Percentiles rank a stretch among this genome's conserved stretches.
phyloP scores from a whole-genome alignment of 306 rosid species.

The Alnus rubra region DNA sequence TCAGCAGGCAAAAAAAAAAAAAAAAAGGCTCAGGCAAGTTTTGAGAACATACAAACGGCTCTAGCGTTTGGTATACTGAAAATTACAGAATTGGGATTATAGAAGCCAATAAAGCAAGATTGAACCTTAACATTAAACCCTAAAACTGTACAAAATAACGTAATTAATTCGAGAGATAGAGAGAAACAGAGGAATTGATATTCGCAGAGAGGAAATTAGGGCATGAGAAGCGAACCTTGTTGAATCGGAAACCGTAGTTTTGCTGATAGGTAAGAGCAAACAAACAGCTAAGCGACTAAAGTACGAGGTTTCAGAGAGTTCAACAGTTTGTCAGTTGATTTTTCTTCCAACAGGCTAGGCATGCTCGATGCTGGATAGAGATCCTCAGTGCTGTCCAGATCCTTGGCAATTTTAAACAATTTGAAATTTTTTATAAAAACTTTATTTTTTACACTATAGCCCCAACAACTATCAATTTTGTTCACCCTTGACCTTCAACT shows the following conservation, averaged over 20 bases:
- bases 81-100: background rate
- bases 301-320: too few species aligned
- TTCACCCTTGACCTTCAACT: too few species aligned
- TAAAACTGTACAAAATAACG: background rate
- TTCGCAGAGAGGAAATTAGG: background rate
- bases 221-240: background rate
- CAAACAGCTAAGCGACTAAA: background rate
- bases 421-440: too few species aligned
- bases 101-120: background rate
- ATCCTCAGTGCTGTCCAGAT: too few species aligned
- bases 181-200: background rate
- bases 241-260: background rate
- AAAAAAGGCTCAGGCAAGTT: background rate
- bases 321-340: too few species aligned
- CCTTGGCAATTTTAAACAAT: too few species aligned
- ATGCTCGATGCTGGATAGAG: too few species aligned
- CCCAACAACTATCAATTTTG: too few species aligned
- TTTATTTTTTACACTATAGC: too few species aligned
- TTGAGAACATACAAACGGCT: background rate
- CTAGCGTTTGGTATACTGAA: background rate
- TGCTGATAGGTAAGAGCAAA: background rate
- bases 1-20: background rate
- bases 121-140: background rate
- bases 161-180: background rate
- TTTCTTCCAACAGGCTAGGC: too few species aligned